Conservation (phyloP, 1,284 basidiomycete genomes). For the Amylostereum chailletii region DNA sequence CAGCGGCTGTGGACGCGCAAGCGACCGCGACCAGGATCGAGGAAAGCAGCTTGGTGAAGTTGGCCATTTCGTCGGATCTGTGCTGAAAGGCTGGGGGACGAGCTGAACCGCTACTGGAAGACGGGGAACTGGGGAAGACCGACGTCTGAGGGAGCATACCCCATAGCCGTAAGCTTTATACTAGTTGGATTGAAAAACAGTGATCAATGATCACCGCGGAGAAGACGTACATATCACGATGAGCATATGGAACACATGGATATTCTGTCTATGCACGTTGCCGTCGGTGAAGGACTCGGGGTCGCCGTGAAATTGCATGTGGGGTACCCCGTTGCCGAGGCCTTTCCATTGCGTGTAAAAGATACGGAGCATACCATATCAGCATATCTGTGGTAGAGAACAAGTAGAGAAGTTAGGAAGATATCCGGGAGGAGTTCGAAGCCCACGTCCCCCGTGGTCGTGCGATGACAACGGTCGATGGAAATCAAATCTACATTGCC, state of each 20-base stretch:
- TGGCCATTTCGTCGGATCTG: constrained; percentile 8
- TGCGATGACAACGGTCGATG: no score
- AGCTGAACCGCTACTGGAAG: not conserved
- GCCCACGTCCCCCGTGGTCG: no score
- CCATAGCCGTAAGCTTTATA: not conserved
- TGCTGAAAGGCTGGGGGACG: not conserved
- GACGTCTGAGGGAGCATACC: not conserved
- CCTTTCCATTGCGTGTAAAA: no score
- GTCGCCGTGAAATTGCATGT: no score
- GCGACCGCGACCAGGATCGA: constrained; percentile 21
- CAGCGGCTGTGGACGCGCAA: constrained; percentile 18
- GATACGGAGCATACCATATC: no score
- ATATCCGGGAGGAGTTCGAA: no score
- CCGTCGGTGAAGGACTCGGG: no score
- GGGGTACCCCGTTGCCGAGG: no score
- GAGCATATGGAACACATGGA: not conserved
- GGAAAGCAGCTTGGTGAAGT: constrained; percentile 21
- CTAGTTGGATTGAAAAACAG: not conserved
- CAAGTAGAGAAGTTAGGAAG: no score
- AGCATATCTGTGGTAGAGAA: no score
- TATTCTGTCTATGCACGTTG: no score
- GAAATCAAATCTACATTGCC: no score
- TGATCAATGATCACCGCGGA: not conserved
- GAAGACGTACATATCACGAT: not conserved
- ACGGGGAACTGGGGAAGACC: not conserved